phyloP scores from a whole-genome alignment of 148 eudicot genomes.

The Silene conica region DNA sequence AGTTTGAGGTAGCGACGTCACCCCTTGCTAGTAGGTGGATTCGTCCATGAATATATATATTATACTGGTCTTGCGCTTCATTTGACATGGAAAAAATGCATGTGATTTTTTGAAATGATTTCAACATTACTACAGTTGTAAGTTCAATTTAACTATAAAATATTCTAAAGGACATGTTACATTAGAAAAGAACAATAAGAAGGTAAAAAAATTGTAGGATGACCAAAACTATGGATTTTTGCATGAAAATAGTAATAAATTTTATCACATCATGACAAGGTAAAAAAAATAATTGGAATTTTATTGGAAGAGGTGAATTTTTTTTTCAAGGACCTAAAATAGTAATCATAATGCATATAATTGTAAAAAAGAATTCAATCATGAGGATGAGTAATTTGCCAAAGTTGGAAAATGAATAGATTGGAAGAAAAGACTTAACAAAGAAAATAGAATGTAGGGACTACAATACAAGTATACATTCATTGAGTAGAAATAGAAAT shows the following conservation, averaged over 20 bases:
- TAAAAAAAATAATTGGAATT: constrained; percentile 12
- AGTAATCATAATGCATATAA: constrained; percentile 16
- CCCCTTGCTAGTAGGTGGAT: too few species aligned
- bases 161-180: constrained; percentile 22
- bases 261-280: neutral
- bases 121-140: neutral
- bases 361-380: constrained; percentile 12
- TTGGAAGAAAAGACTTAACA: constrained; percentile 28
- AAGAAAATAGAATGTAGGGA: constrained; percentile 26
- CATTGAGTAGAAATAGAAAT: constrained; percentile 14
- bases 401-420: constrained; percentile 17
- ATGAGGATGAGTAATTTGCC: constrained; percentile 2
- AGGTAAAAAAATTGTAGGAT: constrained; percentile 1
- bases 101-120: neutral
- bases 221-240: constrained; percentile 18
- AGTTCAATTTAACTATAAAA: constrained; percentile 15
- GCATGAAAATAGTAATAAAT: constrained; percentile 19
- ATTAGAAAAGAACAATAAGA: constrained; percentile 21
- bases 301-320: neutral
- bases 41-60: too few species aligned
- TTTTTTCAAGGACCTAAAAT: constrained; percentile 2
- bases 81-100: neutral
- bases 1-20: too few species aligned
- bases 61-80: too few species aligned
- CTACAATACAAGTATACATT: neutral